phyloP scores from a whole-genome alignment of 2,329 filamentous ascomycete species.

The Ampelomyces quisqualis region DNA sequence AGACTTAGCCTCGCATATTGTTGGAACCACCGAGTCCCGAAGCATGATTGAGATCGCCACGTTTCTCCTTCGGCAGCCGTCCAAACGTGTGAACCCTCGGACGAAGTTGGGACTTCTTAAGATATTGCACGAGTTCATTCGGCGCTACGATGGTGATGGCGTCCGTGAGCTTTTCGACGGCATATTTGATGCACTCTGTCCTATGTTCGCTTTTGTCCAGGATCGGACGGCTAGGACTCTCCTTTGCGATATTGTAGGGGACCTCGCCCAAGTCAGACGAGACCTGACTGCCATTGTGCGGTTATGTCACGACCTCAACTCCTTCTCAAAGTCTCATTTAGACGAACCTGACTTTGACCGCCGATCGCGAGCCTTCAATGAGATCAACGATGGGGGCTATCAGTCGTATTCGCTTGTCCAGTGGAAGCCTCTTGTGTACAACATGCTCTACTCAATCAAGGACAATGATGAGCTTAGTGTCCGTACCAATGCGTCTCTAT shows the following conservation, averaged over 20 bases:
- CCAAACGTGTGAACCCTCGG: constrained; percentile 75
- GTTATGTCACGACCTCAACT: constrained; percentile 78
- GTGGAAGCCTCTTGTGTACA: constrained; percentile 87
- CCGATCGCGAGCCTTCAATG: constrained; percentile 73
- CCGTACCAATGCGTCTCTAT: constrained; percentile 77
- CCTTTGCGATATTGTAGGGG: constrained; percentile 70
- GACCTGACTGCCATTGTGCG: constrained; percentile 63
- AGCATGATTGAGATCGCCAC: constrained; percentile 77
- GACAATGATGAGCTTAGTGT: constrained; percentile 88
- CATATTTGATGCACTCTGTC: constrained; percentile 73
- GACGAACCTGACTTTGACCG: constrained; percentile 88
- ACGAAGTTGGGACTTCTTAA: constrained; percentile 79
- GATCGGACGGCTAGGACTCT: constrained; percentile 75
- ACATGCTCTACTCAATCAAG: constrained; percentile 82
- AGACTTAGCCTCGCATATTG: constrained; percentile 57
- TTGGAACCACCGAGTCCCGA: constrained; percentile 60
- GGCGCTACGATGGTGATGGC: constrained; percentile 59
- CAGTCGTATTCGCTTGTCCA: constrained; percentile 65
- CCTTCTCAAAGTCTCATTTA: constrained; percentile 69
- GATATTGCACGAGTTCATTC: constrained; percentile 79
- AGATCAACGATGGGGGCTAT: constrained; percentile 66
- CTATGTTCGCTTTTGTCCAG: constrained; percentile 87
- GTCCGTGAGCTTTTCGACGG: constrained; percentile 60
- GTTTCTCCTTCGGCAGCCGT: constrained; percentile 81
- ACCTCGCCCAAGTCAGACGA: constrained; percentile 66